Conservation (phyloP, 202 grass and related monocot species). For the Zizania palustris region DNA sequence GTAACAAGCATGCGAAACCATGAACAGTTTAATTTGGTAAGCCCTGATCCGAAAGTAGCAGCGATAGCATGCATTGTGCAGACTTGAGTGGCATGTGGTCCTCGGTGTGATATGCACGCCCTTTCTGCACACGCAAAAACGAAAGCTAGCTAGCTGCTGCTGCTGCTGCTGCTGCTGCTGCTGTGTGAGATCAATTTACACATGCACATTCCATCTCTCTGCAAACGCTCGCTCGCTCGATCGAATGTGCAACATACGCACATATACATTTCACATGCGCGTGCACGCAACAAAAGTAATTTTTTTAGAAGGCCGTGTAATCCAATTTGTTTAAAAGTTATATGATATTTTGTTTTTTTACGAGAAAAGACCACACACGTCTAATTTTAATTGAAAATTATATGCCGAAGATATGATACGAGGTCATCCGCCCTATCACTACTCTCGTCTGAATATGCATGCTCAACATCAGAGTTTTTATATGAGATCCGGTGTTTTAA, state of each 20-base stretch:
- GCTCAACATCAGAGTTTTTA: too few species aligned
- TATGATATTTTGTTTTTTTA: too few species aligned
- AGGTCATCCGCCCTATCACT: too few species aligned
- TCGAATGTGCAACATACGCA: not conserved
- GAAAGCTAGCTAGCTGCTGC: conserved; percentile 23
- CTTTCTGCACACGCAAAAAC: conserved; percentile 49
- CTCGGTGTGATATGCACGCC: conserved; percentile 42
- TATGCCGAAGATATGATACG: too few species aligned
- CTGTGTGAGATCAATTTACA: conserved; percentile 7
- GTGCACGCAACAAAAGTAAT: not conserved
- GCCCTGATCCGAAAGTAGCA: not conserved
- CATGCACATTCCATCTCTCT: conserved; percentile 12
- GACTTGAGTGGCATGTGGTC: conserved; percentile 29
- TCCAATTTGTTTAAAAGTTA: too few species aligned
- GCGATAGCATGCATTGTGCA: not conserved
- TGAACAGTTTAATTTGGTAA: conserved; percentile 11
- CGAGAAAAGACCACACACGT: too few species aligned
- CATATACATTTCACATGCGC: conserved; percentile 29
- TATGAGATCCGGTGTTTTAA: too few species aligned
- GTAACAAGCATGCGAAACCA: not conserved
- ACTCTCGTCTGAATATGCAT: too few species aligned
- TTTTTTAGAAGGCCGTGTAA: too few species aligned
- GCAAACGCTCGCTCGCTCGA: not conserved
- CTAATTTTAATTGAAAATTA: too few species aligned
- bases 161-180: not conserved